Conservation (phyloP, 2,329 filamentous ascomycete species). For the Daldinia sp. region DNA sequence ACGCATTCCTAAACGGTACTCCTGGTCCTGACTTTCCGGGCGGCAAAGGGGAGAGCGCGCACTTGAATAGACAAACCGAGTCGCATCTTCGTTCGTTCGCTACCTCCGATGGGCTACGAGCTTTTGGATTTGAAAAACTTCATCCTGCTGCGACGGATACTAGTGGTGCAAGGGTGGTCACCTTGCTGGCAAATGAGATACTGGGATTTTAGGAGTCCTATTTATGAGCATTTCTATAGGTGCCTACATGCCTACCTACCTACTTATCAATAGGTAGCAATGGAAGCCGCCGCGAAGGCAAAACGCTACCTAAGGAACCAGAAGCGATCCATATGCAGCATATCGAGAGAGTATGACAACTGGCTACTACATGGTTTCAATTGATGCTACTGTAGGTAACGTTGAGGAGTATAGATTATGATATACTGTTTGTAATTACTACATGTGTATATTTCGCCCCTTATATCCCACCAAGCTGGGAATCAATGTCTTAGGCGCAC, state of each 20-base stretch:
- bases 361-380: background rate
- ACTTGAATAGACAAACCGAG: constrained; percentile 57
- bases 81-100: constrained; percentile 49
- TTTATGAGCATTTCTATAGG: no score
- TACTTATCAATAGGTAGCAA: background rate
- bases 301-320: background rate
- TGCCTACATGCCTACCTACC: no score
- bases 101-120: constrained; percentile 49
- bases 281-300: background rate
- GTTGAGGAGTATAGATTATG: no score
- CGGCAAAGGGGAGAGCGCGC: constrained; percentile 70
- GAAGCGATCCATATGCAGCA: background rate
- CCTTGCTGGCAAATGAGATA: constrained; percentile 54
- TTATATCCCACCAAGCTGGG: no score
- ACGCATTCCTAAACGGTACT: constrained; percentile 73
- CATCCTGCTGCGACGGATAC: constrained; percentile 39
- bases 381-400: background rate
- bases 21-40: constrained; percentile 77
- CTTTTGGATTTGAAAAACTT: constrained; percentile 57
- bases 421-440: no score
- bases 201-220: constrained; percentile 54
- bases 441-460: no score
- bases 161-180: constrained; percentile 49
- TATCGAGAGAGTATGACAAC: background rate
- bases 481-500: no score